phyloP scores from a whole-genome alignment of 495 filamentous ascomycete genomes.

The Sphaerosporella brunnea region DNA sequence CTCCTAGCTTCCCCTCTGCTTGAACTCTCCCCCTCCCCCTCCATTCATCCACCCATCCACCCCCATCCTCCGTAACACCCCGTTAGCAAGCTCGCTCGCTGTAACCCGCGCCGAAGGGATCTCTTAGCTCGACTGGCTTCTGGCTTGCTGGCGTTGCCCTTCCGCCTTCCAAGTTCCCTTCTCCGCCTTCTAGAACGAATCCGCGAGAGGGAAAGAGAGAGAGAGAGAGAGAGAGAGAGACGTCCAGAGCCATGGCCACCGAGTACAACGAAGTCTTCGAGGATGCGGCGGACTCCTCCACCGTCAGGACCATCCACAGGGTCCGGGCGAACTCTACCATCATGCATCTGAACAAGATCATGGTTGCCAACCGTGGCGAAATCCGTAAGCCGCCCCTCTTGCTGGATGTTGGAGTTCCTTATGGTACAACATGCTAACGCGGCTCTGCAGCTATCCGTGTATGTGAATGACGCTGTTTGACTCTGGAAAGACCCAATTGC shows the following conservation, averaged over 20 bases:
- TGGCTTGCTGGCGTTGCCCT: not conserved
- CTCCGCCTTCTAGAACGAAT: too few relatives aligned
- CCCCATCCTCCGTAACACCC: not conserved
- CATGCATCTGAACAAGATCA: conserved; percentile 96
- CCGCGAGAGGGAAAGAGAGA: too few relatives aligned
- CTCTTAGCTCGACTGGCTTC: not conserved
- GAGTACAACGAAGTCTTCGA: conserved; percentile 42
- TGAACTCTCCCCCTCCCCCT: not conserved
- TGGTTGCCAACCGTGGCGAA: conserved; percentile 96
- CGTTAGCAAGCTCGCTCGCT: too few relatives aligned
- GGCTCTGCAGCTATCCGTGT: too few relatives aligned
- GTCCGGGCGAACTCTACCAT: conserved; percentile 93
- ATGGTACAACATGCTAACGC: too few relatives aligned
- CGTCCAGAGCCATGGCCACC: conserved; percentile 2
- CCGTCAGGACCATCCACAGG: conserved; percentile 69
- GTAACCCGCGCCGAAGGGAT: too few relatives aligned
- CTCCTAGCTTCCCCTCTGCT: too few relatives aligned
- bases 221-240: too few relatives aligned
- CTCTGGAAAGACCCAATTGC: conserved; percentile 4
- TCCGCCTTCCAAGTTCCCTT: too few relatives aligned
- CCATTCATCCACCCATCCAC: not conserved
- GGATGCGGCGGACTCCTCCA: conserved; percentile 40
- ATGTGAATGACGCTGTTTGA: too few relatives aligned
- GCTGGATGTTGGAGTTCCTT: too few relatives aligned
- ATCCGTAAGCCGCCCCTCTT: conserved; percentile 58